Conservation (phyloP, 345 rosid genomes). For the Syzygium grande region DNA sequence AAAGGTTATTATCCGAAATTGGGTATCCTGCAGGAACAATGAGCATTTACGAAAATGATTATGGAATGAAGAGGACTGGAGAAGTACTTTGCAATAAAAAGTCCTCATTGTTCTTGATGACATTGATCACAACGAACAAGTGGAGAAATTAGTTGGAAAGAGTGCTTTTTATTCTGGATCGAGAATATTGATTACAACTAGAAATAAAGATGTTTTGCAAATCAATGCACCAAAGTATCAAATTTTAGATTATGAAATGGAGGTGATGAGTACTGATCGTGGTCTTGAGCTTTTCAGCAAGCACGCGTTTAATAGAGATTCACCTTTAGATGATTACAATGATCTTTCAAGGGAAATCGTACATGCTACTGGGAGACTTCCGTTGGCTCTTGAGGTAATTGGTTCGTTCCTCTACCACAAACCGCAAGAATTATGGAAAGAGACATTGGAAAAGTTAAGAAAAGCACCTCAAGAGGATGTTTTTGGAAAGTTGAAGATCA, state of each 20-base stretch:
- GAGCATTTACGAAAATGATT: not conserved
- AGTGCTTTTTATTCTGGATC: not conserved
- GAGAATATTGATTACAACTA: not conserved
- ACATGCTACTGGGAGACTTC: not conserved
- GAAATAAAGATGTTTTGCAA: not conserved
- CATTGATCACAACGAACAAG: not conserved
- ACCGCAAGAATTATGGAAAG: not conserved
- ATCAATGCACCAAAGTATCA: not conserved
- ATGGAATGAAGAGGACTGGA: not conserved
- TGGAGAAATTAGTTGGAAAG: not conserved
- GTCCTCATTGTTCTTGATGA: constrained; percentile 1
- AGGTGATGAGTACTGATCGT: not conserved
- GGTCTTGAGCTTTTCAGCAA: not conserved
- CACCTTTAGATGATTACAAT: not conserved
- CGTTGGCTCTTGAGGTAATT: not conserved
- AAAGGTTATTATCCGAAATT: not conserved
- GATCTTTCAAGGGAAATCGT: not conserved
- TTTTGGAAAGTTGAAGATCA: not conserved
- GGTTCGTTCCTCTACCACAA: not conserved
- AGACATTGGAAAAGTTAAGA: not conserved
- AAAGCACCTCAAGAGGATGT: not conserved
- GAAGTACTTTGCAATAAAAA: not conserved
- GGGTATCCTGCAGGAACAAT: fast-evolving
- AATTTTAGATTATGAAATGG: not conserved
- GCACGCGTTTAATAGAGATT: not conserved